phyloP scores from a whole-genome alignment of 176 grass and related monocot species.

The Lolium multiflorum region DNA sequence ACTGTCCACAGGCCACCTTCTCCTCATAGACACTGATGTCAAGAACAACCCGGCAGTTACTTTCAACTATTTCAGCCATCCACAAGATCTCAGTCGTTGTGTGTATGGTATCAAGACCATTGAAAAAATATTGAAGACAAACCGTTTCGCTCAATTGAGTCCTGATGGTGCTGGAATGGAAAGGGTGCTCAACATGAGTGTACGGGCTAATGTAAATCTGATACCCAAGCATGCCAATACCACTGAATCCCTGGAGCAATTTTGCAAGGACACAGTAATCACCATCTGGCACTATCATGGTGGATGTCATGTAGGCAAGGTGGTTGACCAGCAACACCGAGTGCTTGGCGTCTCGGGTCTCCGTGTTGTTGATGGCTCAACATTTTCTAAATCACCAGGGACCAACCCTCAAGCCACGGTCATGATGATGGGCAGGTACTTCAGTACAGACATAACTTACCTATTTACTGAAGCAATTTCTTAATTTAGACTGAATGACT shows the following conservation, averaged over 20 bases:
- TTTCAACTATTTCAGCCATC: conserved; percentile 89
- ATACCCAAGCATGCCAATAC: conserved; percentile 90
- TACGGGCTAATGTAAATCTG: conserved; percentile 78
- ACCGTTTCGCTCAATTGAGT: conserved; percentile 61
- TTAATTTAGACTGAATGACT: conserved; percentile 13
- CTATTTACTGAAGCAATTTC: conserved; percentile 33
- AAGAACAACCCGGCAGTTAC: conserved; percentile 71
- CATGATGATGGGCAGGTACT: conserved; percentile 93
- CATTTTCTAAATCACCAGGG: conserved; percentile 69
- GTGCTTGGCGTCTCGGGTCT: conserved; percentile 65
- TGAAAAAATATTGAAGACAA: conserved; percentile 73
- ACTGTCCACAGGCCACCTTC: conserved; percentile 64
- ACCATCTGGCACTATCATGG: conserved; percentile 98
- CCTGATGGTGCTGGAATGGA: conserved; percentile 53
- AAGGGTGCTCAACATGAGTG: conserved; percentile 81
- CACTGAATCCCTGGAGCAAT: conserved; percentile 78
- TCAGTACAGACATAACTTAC: conserved; percentile 18
- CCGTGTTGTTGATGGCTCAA: conserved; percentile 75
- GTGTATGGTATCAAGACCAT: conserved; percentile 71
- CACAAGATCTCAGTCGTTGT: conserved; percentile 66
- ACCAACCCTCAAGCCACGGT: conserved; percentile 93
- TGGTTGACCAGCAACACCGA: conserved; percentile 64
- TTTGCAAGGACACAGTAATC: conserved; percentile 84
- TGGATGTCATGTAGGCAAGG: conserved; percentile 81
- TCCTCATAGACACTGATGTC: conserved; percentile 65